phyloP scores from a whole-genome alignment of 768 basidiomycete species.

The Cystofilobasidium bisporidii region DNA sequence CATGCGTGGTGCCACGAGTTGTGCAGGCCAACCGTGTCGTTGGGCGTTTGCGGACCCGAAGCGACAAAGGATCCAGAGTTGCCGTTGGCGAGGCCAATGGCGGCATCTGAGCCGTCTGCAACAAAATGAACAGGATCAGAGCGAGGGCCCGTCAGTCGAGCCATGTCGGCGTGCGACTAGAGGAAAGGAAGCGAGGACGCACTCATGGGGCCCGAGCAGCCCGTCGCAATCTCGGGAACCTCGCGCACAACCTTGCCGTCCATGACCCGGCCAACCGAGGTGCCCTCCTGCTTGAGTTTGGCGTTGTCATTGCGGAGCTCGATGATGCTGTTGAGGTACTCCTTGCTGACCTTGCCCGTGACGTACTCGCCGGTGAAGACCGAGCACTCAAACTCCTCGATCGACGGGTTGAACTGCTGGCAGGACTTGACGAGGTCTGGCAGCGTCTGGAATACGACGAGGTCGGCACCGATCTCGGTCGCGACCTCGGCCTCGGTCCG shows the following conservation, averaged over 20 bases:
- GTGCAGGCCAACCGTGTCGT: constrained; percentile 40
- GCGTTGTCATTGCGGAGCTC: constrained; percentile 69
- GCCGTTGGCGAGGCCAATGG: constrained; percentile 40
- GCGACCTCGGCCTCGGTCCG: constrained; percentile 66
- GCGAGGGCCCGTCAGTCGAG: not conserved
- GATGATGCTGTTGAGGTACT: constrained; percentile 67
- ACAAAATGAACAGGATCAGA: not conserved
- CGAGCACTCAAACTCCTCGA: constrained; percentile 82
- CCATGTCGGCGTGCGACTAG: not conserved
- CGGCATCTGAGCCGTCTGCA: constrained; percentile 39
- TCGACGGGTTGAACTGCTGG: constrained; percentile 65
- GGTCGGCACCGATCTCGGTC: constrained; percentile 77
- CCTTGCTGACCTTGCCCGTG: constrained; percentile 80
- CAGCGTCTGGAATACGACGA: constrained; percentile 90
- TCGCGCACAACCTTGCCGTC: constrained; percentile 30
- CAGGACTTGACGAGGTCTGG: constrained; percentile 78
- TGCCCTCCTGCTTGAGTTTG: constrained; percentile 47
- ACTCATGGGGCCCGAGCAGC: constrained; percentile 42
- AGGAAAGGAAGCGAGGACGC: constrained; percentile 27
- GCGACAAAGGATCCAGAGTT: constrained; percentile 36
- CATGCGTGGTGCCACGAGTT: constrained; percentile 37
- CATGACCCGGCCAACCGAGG: not conserved
- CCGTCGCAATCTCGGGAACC: constrained; percentile 31
- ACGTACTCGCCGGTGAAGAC: constrained; percentile 97
- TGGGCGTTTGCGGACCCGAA: constrained; percentile 32